Evolutionary conservation across 169 alveolate genomes (phyloP).

Genomic region (Plasmodium chabaudi): DNA sequence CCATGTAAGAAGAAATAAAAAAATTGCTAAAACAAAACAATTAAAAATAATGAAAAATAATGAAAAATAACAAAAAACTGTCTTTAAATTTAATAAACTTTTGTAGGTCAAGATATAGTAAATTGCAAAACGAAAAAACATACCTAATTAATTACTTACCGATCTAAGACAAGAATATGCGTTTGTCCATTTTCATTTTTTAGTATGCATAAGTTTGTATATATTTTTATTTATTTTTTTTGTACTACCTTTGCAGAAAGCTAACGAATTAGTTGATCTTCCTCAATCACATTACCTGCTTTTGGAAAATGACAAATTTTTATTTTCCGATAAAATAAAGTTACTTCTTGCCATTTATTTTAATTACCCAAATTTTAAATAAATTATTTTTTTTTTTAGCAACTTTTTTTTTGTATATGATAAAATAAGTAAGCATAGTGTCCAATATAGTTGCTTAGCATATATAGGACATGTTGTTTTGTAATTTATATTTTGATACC

Average conservation of each 20-base stretch:
- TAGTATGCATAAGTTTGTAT: background rate
- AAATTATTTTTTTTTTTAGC: background rate
- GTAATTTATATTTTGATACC: too few species aligned
- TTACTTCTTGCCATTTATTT: conserved; percentile 14
- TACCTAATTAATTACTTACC: background rate
- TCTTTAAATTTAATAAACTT: background rate
- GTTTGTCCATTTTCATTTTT: too few species aligned
- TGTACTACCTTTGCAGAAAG: conserved; percentile 9
- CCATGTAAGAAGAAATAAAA: conserved; percentile 23
- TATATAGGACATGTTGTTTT: too few species aligned
- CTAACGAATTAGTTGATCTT: conserved; percentile 3
- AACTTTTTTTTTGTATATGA: too few species aligned
- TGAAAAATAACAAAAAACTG: too few species aligned
- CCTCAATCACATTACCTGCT: conserved; percentile 41
- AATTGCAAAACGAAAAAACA: background rate
- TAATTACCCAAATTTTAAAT: conserved; percentile 4
- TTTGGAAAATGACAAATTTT: conserved; percentile 34
- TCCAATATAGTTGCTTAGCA: too few species aligned
- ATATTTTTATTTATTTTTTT: conserved; percentile 1
- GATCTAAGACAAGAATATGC: too few species aligned
- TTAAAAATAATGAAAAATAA: too few species aligned
- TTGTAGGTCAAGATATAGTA: conserved; percentile 13
- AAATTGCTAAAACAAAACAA: background rate
- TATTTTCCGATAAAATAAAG: conserved; percentile 43
- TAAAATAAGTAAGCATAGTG: too few species aligned